Conservation (phyloP, 306 rosid species). For the Erythrophleum fordii region DNA sequence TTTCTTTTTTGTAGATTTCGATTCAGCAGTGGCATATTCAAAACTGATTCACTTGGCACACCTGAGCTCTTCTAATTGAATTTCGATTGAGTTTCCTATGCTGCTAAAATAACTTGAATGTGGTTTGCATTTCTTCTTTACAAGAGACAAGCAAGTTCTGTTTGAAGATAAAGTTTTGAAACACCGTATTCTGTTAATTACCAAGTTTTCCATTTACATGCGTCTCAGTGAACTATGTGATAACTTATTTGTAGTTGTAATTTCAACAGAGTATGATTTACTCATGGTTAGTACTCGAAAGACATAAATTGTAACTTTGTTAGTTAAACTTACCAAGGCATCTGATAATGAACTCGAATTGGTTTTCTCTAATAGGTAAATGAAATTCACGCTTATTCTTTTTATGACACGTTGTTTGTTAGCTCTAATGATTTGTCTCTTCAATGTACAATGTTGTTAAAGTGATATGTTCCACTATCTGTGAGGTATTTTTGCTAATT, state of each 20-base stretch:
- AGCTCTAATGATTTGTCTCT: not conserved
- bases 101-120: no score
- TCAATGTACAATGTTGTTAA: not conserved
- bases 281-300: no score
- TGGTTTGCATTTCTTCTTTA: conserved; percentile 8
- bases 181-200: conserved; percentile 61
- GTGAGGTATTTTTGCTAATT: conserved; percentile 28
- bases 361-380: conserved; percentile 76
- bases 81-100: no score
- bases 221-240: conserved; percentile 73
- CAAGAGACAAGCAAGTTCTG: conserved; percentile 68
- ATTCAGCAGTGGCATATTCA: no score
- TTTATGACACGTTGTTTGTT: not conserved
- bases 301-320: not conserved
- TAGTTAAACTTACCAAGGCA: conserved; percentile 55
- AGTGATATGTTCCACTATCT: not conserved
- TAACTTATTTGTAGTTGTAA: not conserved
- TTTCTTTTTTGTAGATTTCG: no score
- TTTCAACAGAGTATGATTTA: no score
- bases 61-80: no score
- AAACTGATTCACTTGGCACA: no score
- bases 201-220: conserved; percentile 69
- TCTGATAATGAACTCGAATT: conserved; percentile 61
- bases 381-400: not conserved
- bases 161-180: conserved; percentile 74